Percentiles rank a stretch among this genome's conserved stretches.
phyloP scores from a whole-genome alignment of 768 basidiomycete genomes.

The Pisolithus tinctorius region DNA sequence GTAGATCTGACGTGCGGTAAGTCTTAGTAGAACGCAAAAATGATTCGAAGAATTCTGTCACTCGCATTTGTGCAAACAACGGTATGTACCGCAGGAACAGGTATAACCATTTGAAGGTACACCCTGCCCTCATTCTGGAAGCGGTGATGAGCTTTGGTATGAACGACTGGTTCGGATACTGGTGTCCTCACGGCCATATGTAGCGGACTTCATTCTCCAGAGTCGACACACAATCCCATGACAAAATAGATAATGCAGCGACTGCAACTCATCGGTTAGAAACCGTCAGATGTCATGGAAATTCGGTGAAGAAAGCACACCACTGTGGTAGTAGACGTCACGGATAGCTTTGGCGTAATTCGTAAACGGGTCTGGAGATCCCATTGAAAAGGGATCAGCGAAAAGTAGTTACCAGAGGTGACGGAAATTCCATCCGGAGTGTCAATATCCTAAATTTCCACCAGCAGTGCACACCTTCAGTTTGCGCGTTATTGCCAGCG shows the following conservation, averaged over 20 bases:
- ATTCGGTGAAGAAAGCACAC: not conserved
- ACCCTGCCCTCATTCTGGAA: conserved; percentile 18
- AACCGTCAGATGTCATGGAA: not conserved
- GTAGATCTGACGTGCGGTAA: not conserved
- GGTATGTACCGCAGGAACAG: conserved; percentile 21
- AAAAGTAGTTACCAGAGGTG: not conserved
- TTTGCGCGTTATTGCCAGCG: too few relatives aligned
- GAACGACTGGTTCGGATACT: not conserved
- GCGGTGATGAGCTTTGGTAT: not conserved
- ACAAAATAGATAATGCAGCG: conserved; percentile 16
- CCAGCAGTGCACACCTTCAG: too few relatives aligned
- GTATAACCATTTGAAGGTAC: conserved; percentile 24
- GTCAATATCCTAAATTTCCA: too few relatives aligned
- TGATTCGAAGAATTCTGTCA: conserved; percentile 4
- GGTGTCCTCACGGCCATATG: conserved; percentile 11
- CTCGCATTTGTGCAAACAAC: conserved; percentile 17
- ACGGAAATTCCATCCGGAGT: too few relatives aligned
- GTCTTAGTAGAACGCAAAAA: conserved; percentile 3
- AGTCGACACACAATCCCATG: conserved; percentile 17
- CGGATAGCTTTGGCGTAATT: not conserved
- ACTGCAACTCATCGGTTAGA: conserved; percentile 6
- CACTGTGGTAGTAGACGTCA: not conserved
- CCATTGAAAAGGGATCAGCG: not conserved
- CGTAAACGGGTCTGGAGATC: not conserved
- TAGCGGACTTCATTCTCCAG: conserved; percentile 20